Conservation (phyloP, 768 basidiomycete genomes). For the Jaapia argillacea region DNA sequence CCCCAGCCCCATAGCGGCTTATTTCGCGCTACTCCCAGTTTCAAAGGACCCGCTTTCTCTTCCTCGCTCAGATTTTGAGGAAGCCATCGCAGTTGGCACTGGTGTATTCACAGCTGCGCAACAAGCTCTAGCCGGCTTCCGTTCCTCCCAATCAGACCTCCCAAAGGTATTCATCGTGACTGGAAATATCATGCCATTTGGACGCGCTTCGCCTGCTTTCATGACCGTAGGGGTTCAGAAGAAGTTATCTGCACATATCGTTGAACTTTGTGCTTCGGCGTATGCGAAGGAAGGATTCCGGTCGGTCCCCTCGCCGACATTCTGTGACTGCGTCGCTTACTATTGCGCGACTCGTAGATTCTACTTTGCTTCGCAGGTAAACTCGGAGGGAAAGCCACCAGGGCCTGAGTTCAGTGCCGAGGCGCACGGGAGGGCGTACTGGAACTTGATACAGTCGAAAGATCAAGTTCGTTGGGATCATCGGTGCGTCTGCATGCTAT, state of each 20-base stretch:
- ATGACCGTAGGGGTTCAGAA: not conserved
- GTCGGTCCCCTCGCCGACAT: too few relatives aligned
- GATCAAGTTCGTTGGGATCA: not conserved
- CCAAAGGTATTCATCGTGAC: not conserved
- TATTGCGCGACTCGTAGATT: too few relatives aligned
- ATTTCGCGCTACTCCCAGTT: too few relatives aligned
- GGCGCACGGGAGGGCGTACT: not conserved
- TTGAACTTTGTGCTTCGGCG: not conserved
- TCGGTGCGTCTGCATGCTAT: not conserved
- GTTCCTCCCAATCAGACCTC: not conserved
- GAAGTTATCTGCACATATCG: not conserved
- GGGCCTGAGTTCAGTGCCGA: not conserved
- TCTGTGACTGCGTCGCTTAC: too few relatives aligned
- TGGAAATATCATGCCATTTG: not conserved
- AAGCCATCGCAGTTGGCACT: not conserved
- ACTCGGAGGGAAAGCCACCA: not conserved
- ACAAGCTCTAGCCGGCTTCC: not conserved
- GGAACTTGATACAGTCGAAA: not conserved
- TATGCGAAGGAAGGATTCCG: not conserved
- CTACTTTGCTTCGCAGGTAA: not conserved
- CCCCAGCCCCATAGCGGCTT: too few relatives aligned
- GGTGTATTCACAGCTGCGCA: not conserved
- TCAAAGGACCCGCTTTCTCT: not conserved
- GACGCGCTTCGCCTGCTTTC: not conserved
- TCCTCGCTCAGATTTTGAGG: not conserved